These are phyloP conservation scores for Pseudocercospora macadamiae DNA, from an alignment of 2,329 filamentous ascomycete genomes.

Conservation along the genomic window DNA sequence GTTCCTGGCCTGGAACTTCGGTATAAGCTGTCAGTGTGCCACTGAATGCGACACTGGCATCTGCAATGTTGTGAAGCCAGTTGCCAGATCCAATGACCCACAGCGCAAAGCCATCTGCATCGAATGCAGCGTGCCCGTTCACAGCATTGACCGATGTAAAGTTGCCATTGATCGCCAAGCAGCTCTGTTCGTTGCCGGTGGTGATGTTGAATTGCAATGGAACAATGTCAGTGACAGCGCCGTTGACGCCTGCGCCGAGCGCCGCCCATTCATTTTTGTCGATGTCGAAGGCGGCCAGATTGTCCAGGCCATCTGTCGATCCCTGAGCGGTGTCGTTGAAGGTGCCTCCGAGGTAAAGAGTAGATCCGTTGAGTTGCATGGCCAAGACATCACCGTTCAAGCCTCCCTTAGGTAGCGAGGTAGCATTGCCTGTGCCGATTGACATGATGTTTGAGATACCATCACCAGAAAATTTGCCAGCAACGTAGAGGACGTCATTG, in stretches of 20 bases:
- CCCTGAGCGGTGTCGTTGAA: conserved; percentile 75
- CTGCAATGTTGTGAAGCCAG: conserved; percentile 80
- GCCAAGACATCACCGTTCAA: conserved; percentile 77
- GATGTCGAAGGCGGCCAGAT: conserved; percentile 76
- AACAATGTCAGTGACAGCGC: conserved; percentile 73
- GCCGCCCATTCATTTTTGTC: conserved; percentile 71
- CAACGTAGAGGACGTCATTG: conserved; percentile 71
- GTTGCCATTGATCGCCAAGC: conserved; percentile 76
- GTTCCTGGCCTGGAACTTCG: conserved; percentile 61
- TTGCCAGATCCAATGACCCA: conserved; percentile 86
- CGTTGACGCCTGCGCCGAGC: conserved; percentile 84
- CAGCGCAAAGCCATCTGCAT: conserved; percentile 77
- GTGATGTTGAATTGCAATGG: conserved; percentile 80
- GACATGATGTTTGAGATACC: conserved; percentile 75
- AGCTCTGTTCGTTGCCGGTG: conserved; percentile 66
- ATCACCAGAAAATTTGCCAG: conserved; percentile 77
- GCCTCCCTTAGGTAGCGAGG: conserved; percentile 68
- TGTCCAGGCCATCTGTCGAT: conserved; percentile 66
- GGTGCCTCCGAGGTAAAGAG: conserved; percentile 79
- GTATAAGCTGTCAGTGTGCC: conserved; percentile 74
- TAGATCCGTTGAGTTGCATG: conserved; percentile 67
- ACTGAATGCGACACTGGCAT: conserved; percentile 65
- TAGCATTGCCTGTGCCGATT: conserved; percentile 63
- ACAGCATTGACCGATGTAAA: conserved; percentile 76
- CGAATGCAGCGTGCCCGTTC: conserved; percentile 61